phyloP scores from a whole-genome alignment of 345 rosid genomes.

The Syzygium aqueum region DNA sequence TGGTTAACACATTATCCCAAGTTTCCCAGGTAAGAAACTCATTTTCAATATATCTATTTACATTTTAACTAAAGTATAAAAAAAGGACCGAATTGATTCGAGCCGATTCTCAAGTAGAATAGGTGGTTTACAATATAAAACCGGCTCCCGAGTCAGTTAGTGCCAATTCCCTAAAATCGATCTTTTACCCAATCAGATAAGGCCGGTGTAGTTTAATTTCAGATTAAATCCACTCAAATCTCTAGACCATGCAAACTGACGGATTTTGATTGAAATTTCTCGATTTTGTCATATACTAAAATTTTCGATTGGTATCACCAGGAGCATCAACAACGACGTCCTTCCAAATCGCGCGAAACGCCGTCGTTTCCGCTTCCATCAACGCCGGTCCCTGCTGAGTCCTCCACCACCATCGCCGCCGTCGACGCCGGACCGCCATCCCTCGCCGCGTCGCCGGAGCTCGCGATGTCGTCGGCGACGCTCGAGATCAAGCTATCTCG shows the following conservation, averaged over 20 bases:
- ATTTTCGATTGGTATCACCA: background rate
- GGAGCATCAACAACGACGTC: background rate
- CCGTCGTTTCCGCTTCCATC: background rate
- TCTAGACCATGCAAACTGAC: no score
- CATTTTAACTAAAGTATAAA: background rate
- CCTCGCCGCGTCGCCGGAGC: background rate
- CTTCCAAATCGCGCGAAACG: background rate
- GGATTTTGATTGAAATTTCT: no score
- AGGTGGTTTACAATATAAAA: no score
- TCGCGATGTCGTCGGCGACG: slow-evolving; percentile 11
- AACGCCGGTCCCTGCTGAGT: background rate
- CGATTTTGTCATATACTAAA: no score
- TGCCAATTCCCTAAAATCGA: no score
- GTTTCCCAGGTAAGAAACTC: rapidly evolving
- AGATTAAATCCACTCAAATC: no score
- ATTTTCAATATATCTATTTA: rapidly evolving
- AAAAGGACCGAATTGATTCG: rapidly evolving
- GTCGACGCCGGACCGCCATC: background rate
- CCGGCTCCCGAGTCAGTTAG: no score
- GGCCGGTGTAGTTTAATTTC: no score
- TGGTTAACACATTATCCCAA: background rate
- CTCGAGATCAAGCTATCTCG: slow-evolving; percentile 58
- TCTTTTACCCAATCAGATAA: no score
- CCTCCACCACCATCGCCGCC: background rate
- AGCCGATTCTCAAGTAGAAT: no score